Evolutionary conservation across 2,329 filamentous ascomycete species (phyloP), one percentile per base, ranked within the genome.

Genomic region (Aspergillus piperis): DNA sequence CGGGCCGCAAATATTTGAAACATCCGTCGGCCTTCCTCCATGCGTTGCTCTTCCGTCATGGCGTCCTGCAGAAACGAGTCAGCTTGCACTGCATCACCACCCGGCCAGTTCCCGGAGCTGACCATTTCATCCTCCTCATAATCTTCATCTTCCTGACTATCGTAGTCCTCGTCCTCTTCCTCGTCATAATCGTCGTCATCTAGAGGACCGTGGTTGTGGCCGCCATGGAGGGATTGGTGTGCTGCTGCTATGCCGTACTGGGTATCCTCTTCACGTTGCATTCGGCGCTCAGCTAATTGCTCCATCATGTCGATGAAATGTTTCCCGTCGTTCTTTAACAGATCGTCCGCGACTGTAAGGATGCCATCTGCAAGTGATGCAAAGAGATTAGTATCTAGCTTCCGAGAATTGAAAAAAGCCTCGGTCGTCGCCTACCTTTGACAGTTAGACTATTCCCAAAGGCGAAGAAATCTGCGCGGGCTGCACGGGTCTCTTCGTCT

Each of bases 231-330:
- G 63, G 81, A 75, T 67, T 80, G 82, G 75, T 87, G 83, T 65
- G 81, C 80, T 55, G 82, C 78, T 72, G 85, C 83, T 58, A 88
- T 82, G 72, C 88, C 83, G 70, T 86, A 86, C 68, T 88, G 88
- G 54, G 91, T 91, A 74, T 97, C 92, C 79, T 95, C 93, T 81
- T 98, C 94, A 68, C 95, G 89, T 73, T 93, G 91, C 94, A 99
- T 97, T 70, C 95, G 88, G 70, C 94, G 91, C 80, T 99, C 95
- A 39, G 95, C 95, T 70, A 99, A 85, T 80, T 98, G 94, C 77
- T 99, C 95, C 95, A 99, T 99, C 95, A 99, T 99, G 77, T 99
- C 95, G 78, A 99, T 99, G 81, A 99, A 99, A 74, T 96, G 96
- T 78, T 96, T 96, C 71, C 95, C 95, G 78, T 99, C 95, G 78